These are phyloP conservation scores for Dorcoceras hygrometricum DNA, from an alignment of 257 asterid genomes.

Conservation along the genomic window DNA sequence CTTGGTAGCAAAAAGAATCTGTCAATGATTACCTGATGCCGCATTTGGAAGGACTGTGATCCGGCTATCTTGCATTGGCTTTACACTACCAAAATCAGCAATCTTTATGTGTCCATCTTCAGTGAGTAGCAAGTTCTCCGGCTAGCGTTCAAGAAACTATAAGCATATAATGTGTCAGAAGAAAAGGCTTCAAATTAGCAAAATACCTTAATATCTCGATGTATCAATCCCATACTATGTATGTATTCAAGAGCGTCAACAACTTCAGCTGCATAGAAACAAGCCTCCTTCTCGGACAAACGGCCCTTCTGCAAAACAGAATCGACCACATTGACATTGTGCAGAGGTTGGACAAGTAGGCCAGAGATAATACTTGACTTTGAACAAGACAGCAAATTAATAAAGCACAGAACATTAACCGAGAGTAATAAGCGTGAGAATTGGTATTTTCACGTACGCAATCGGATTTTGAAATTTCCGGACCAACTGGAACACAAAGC, in stretches of 20 bases:
- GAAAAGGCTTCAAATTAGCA: conserved; percentile 17
- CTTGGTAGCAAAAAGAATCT: conserved; percentile 4
- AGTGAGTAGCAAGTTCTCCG: conserved; percentile 92
- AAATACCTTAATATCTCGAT: conserved; percentile 93
- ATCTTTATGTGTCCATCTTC: conserved; percentile 90
- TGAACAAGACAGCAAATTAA: not conserved
- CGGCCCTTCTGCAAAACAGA: conserved; percentile 80
- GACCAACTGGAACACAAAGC: conserved; percentile 1
- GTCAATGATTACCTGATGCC: conserved; percentile 66
- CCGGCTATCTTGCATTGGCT: conserved; percentile 94
- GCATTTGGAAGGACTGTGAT: conserved; percentile 96
- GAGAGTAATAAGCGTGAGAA: not conserved
- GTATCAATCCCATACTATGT: conserved; percentile 94
- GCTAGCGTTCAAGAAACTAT: conserved; percentile 55
- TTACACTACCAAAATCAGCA: conserved; percentile 99
- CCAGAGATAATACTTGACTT: conserved; percentile 6
- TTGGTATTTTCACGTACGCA: not conserved
- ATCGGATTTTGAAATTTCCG: conserved; percentile 5
- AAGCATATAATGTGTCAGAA: conserved; percentile 29
- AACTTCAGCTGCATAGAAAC: conserved; percentile 95
- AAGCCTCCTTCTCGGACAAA: conserved; percentile 82
- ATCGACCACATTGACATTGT: conserved; percentile 24
- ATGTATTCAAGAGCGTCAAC: conserved; percentile 98
- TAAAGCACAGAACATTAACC: not conserved
- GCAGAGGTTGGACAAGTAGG: conserved; percentile 15